Percentiles rank a stretch among this genome's conserved stretches.
Conservation (phyloP, 1,139 yeast genomes). For the Suhomyces anneliseae region DNA sequence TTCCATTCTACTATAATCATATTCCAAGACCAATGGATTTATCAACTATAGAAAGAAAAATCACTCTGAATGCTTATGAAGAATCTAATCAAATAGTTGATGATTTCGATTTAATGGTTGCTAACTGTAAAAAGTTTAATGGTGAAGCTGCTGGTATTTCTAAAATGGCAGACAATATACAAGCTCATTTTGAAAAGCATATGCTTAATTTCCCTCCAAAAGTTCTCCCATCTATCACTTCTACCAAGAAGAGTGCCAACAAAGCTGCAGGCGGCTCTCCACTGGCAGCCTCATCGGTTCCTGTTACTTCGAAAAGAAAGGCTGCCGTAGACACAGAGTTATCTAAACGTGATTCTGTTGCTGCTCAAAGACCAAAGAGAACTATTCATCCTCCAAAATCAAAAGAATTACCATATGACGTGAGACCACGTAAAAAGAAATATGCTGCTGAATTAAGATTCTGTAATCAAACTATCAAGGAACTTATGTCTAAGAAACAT, state of each 20-base stretch:
- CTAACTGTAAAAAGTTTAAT: slow-evolving; percentile 79
- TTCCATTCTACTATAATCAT: slow-evolving; percentile 86
- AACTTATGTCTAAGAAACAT: slow-evolving; percentile 78
- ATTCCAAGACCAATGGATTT: slow-evolving; percentile 92
- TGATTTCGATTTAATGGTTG: slow-evolving; percentile 84
- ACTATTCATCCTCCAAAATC: slow-evolving; percentile 97
- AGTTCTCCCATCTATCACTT: slow-evolving; percentile 46
- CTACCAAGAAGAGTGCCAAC: slow-evolving; percentile 9
- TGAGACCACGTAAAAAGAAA: slow-evolving; percentile 89
- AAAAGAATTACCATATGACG: slow-evolving; percentile 88
- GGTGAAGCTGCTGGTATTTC: slow-evolving; percentile 84
- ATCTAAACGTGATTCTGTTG: slow-evolving; percentile 40
- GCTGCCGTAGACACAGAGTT: slow-evolving; percentile 56
- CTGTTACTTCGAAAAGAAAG: slow-evolving; percentile 47
- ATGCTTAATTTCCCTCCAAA: slow-evolving; percentile 88
- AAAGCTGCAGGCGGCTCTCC: slow-evolving; percentile 12
- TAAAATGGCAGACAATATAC: slow-evolving; percentile 86
- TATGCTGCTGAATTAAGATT: slow-evolving; percentile 86
- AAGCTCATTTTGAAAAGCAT: slow-evolving; percentile 91
- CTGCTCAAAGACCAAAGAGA: slow-evolving; percentile 78
- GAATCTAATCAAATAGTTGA: slow-evolving; percentile 65
- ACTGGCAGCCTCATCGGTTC: slow-evolving; percentile 39
- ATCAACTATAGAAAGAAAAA: slow-evolving; percentile 82
- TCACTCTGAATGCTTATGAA: slow-evolving; percentile 67
- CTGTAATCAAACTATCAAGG: slow-evolving; percentile 81